Evolutionary conservation across 108 stramenopile genomes (phyloP), one percentile per base, ranked within the genome.

Genomic region (Nitzschia sp.): DNA sequence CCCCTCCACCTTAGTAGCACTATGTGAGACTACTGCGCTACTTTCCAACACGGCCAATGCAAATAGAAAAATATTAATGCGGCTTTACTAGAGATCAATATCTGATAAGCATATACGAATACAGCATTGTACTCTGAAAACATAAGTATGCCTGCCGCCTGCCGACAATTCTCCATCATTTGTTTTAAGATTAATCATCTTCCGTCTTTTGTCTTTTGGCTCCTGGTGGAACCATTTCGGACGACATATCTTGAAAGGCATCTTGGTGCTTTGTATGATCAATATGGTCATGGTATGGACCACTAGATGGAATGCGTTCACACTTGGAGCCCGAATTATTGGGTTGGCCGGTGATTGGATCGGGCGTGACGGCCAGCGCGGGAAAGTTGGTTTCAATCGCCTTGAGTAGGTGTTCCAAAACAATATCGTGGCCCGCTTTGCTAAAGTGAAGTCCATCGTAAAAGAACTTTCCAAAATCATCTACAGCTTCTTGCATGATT

Each of bases 251-350:
- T n/a, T 31, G 30, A 71, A 92, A 93, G 11, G 87, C 74, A 62
- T 71, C 63, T 3, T 71, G 71, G 21, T 70, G 75, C 48, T 89
- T 35, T 9, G 44, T 57, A 45, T 71, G 77, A 77, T 91, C 80
- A 68, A 93, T 87, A 48, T 89, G 80, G 72, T 93, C 89, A 68
- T 90, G 88, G 75, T 86, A 93, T 32, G 89, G 89, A 2, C 84
- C 85, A 63, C 66, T 58, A 22, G 21, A 41, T 3, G 77, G 69
- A 21, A 83, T 48, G 2, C 46, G 68, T 17, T 58, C 38, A 62
- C 89, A 90, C 31, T 48, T 55, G 1, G 88, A 87, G 8, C 72
- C 69, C 9, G 85, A 84, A 69, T 93, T 90, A 59, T 72, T 79
- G 48, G 30, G 69, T 65, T 89, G 84, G 19, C 75, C 74, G 25